Percentiles rank a stretch among this genome's conserved stretches.
These are phyloP conservation scores for Stagonosporopsis chrysanthemi DNA, from an alignment of 2,329 filamentous ascomycete species.

Conservation along the genomic window DNA sequence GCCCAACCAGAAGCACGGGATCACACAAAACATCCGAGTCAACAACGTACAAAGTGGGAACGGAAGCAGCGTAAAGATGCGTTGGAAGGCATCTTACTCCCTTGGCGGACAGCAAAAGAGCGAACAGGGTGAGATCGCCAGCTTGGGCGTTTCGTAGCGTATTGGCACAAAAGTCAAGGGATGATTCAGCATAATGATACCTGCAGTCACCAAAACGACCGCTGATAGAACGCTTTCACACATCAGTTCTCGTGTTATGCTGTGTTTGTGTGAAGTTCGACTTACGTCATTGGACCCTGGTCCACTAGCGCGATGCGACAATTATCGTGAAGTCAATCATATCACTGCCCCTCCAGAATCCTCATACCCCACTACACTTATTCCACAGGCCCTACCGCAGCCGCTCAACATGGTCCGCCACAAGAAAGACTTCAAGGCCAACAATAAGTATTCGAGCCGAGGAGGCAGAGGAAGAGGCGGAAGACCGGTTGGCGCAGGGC, in stretches of 20 bases:
- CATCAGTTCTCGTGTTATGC: background rate
- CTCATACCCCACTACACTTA: constrained; percentile 5
- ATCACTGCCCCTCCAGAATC: constrained; percentile 29
- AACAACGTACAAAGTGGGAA: constrained; percentile 75
- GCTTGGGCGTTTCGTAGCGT: constrained; percentile 73
- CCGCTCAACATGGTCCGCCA: constrained; percentile 79
- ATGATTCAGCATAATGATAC: constrained; percentile 5
- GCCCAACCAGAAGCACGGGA: constrained; percentile 75
- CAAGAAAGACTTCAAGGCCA: constrained; percentile 84
- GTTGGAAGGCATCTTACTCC: constrained; percentile 86
- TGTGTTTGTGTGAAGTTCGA: background rate
- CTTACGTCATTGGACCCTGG: constrained; percentile 23
- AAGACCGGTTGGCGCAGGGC: constrained; percentile 62
- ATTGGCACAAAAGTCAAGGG: constrained; percentile 12
- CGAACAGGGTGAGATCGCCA: constrained; percentile 85
- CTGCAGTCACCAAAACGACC: constrained; percentile 1
- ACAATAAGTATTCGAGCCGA: constrained; percentile 71
- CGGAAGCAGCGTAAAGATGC: constrained; percentile 83
- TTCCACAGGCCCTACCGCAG: background rate
- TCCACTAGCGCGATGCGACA: constrained; percentile 32
- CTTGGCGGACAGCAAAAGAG: constrained; percentile 70
- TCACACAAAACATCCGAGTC: constrained; percentile 82
- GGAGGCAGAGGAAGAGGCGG: constrained; percentile 20
- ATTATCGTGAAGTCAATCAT: constrained; percentile 24
- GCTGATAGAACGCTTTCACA: background rate